A percentile compares a stretch with the other conserved stretches of the same genome.
These are phyloP conservation scores for Colletotrichum sp. DNA, from an alignment of 2,329 filamentous ascomycete genomes.

Conservation along the genomic window DNA sequence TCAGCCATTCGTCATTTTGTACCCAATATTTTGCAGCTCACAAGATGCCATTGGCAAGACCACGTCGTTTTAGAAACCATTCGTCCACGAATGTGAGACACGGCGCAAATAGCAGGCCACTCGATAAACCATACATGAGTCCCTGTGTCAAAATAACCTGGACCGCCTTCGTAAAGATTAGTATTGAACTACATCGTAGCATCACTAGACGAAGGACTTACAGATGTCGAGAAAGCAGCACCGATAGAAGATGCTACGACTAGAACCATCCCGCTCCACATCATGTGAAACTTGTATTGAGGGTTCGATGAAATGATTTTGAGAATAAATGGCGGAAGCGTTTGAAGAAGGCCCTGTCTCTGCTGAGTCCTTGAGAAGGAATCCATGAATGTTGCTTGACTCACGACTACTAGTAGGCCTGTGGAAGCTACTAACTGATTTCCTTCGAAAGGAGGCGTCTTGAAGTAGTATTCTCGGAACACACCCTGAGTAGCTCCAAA, in stretches of 20 bases:
- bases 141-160: constrained; percentile 4
- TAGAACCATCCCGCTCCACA: neutral
- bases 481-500: constrained; percentile 2
- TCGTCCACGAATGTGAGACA: constrained; percentile 40
- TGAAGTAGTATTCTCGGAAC: constrained; percentile 6
- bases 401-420: neutral
- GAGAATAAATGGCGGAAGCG: neutral
- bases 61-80: constrained; percentile 43
- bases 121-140: neutral
- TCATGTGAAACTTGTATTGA: neutral
- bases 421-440: constrained; percentile 1
- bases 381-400: neutral
- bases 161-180: neutral
- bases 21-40: neutral
- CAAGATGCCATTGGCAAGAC: constrained; percentile 43
- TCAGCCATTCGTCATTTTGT: neutral
- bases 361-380: neutral
- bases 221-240: neutral
- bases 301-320: neutral
- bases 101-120: constrained; percentile 42
- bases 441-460: neutral
- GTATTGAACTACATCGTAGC: neutral
- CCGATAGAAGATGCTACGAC: neutral
- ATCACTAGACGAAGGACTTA: too few species aligned
- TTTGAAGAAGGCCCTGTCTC: neutral